Conservation (phyloP, 305 asterid species). For the Galium porrigens region DNA sequence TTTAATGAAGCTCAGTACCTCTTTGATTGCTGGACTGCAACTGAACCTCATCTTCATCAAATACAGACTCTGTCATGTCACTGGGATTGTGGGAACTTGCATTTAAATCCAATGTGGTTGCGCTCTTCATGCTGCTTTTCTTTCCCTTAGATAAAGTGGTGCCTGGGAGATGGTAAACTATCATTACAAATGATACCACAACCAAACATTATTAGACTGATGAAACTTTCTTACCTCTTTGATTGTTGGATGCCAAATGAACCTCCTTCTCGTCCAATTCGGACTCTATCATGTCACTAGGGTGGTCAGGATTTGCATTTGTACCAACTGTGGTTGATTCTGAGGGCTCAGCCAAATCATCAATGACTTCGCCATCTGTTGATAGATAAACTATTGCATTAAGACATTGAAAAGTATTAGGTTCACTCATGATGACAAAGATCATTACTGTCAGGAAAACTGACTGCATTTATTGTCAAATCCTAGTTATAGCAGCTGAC, state of each 20-base stretch:
- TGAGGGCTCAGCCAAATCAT: conserved; percentile 24
- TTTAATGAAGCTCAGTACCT: not conserved
- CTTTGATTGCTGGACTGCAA: not conserved
- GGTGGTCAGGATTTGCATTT: conserved; percentile 3
- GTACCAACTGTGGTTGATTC: conserved; percentile 24
- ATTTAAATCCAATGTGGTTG: not conserved
- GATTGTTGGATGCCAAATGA: not conserved
- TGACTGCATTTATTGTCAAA: not conserved
- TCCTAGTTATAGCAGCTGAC: not conserved
- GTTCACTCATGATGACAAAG: not conserved
- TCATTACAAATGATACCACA: not conserved
- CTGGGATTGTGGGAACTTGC: not conserved
- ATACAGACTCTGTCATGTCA: not conserved
- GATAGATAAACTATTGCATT: conserved; percentile 13
- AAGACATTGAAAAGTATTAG: conserved; percentile 4
- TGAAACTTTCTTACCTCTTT: not conserved
- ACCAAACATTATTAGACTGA: not conserved
- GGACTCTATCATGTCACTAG: not conserved
- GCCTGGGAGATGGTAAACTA: not conserved
- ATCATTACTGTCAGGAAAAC: not conserved
- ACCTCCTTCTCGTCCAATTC: not conserved
- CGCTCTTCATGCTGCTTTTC: not conserved
- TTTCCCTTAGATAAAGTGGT: not conserved
- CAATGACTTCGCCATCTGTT: conserved; percentile 45
- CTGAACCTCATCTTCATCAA: not conserved